A percentile compares a stretch with the other conserved stretches of the same genome.
phyloP scores from a whole-genome alignment of 192 early-diverging fungal species.

The Allomyces macrogynus region DNA sequence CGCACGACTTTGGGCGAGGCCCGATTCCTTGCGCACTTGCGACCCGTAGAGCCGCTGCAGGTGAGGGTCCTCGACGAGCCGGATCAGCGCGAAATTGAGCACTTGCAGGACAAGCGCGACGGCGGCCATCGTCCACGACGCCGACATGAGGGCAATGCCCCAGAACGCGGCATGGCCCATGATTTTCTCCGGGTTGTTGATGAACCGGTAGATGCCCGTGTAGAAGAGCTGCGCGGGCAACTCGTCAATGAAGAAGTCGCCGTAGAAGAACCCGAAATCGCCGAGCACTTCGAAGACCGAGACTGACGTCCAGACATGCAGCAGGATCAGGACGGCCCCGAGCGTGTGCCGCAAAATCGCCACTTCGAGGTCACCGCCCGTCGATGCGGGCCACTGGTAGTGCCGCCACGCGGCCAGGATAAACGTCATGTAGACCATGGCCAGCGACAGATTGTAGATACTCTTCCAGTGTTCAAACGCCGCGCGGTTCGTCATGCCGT shows the following conservation, averaged over 20 bases:
- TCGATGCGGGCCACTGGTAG: slow-evolving; percentile 48
- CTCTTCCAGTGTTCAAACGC: slow-evolving; percentile 92
- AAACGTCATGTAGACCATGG: slow-evolving; percentile 85
- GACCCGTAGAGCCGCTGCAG: slow-evolving; percentile 75
- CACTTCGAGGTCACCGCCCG: slow-evolving; percentile 29
- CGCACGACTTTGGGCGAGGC: slow-evolving; percentile 34
- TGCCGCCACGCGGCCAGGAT: slow-evolving; percentile 56
- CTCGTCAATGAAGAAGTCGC: slow-evolving; percentile 70
- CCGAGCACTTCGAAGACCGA: slow-evolving; percentile 84
- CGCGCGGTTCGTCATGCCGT: slow-evolving; percentile 66
- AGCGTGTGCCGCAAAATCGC: slow-evolving; percentile 61
- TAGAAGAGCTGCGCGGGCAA: slow-evolving; percentile 52
- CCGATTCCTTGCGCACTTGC: slow-evolving; percentile 61
- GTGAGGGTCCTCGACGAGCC: slow-evolving; percentile 79
- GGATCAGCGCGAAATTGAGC: slow-evolving; percentile 62
- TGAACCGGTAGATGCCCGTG: slow-evolving; percentile 80
- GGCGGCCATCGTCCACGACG: slow-evolving; percentile 54
- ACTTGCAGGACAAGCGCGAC: slow-evolving; percentile 67
- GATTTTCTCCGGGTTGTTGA: slow-evolving; percentile 85
- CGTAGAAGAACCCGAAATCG: slow-evolving; percentile 75
- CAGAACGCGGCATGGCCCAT: slow-evolving; percentile 89
- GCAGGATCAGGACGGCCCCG: slow-evolving; percentile 46
- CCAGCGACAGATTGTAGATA: slow-evolving; percentile 73
- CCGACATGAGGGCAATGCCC: slow-evolving; percentile 72
- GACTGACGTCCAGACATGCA: slow-evolving; percentile 81